Base-by-base conservation (phyloP, 2,329 filamentous ascomycete species). In the Stromatinia cepivora region DNA sequence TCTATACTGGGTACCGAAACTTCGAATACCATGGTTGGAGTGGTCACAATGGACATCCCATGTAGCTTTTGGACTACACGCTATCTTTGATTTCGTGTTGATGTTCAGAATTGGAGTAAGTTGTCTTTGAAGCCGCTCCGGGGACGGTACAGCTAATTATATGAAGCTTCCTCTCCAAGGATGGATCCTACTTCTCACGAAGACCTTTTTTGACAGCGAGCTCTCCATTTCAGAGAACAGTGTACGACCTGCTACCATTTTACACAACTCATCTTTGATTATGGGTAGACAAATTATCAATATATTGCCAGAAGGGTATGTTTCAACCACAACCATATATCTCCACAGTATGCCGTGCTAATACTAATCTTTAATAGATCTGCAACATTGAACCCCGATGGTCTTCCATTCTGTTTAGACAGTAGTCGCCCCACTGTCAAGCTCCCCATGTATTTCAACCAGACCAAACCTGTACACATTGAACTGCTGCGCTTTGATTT, bases 241-340 rank as follows among this genome's bases (percentile, higher is more conserved):
- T 77, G 94, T 99, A 78, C 97, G 97, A 78, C 88, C 94, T 22
- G 91, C 90, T 39, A 90, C 87, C 72, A 94, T 99, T 72, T 84
- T 97, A 71, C 92, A 97, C 79, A 97, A 98, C 79, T 87, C 92
- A 45, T 97, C 94, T 31, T 86, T 98, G 77, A 98, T 99, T 73
- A 86, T 97, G 81, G 95, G 95, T 77, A 95, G 93, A 79, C 94
- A 98, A 81, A 97, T 97, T 75, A 94, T 99, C 80, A 95, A 99
- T 78, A 97, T 99, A 77, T 84, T 99, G 68, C 95, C 95, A 2
- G 95, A 99, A 83, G 96, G 96, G 83, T 90, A 79, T 74, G 84
- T 78, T 45, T 15, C 25, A 36, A n/a, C 70, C 8, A 28, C 48
- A 42, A 13, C 13, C 15, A 39, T 52, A 8, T 52, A 28, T 42